Evolutionary conservation across 1,284 basidiomycete genomes (phyloP).

Genomic region (Ustilago xerochloae): DNA sequence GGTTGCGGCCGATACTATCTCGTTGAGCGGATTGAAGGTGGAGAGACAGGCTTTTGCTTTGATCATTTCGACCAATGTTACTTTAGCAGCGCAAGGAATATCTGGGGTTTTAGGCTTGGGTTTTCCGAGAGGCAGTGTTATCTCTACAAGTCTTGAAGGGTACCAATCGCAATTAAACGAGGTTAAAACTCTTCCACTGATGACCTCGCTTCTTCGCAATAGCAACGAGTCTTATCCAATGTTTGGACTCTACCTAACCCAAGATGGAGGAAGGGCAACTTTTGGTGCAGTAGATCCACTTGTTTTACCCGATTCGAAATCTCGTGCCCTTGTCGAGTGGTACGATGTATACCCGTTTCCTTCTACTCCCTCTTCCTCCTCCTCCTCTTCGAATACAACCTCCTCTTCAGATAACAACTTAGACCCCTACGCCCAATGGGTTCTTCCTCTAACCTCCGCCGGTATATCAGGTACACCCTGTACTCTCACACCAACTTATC

Average conservation of each 20-base stretch:
- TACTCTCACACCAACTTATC: constrained; percentile 77
- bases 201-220: constrained; percentile 21
- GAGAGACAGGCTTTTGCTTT: constrained; percentile 41
- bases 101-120: constrained; percentile 70
- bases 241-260: constrained; percentile 37
- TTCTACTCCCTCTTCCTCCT: too few species aligned
- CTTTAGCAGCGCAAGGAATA: constrained; percentile 66
- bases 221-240: constrained; percentile 44
- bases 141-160: constrained; percentile 28
- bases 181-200: constrained; percentile 15
- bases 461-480: constrained; percentile 76
- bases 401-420: too few species aligned
- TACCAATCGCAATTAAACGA: constrained; percentile 8
- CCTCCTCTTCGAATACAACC: constrained; percentile 25
- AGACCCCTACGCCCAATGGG: constrained; percentile 79
- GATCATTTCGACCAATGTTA: constrained; percentile 67
- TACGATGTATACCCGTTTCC: constrained; percentile 52
- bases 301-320: constrained; percentile 8
- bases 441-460: constrained; percentile 75
- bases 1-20: constrained; percentile 30
- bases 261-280: constrained; percentile 24
- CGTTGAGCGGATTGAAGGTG: constrained; percentile 20
- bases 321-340: constrained; percentile 38
- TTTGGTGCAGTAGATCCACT: constrained; percentile 42
- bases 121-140: constrained; percentile 65